Evolutionary conservation across 78 protist genomes (phyloP).

Genomic region (Dictyostelium brefeldianum): DNA sequence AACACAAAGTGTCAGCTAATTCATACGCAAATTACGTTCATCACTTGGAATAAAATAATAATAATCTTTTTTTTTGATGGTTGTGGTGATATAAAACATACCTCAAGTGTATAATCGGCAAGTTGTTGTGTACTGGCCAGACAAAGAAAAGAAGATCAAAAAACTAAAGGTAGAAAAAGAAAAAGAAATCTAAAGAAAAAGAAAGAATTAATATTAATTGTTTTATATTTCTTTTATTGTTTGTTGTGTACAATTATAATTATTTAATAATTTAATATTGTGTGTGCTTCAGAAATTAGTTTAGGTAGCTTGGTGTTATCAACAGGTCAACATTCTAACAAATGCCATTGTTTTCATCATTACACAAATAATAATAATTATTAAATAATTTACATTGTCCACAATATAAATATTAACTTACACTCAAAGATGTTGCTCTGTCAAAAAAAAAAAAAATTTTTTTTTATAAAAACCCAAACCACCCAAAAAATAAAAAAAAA

Average conservation of each 20-base stretch:
- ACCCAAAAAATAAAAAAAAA: not conserved
- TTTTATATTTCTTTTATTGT: not conserved
- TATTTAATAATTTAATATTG: not conserved
- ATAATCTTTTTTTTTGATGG: not conserved
- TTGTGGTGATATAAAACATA: not conserved
- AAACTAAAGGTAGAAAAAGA: not conserved
- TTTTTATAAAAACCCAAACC: not conserved
- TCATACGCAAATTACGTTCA: constrained; percentile 44
- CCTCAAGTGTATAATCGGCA: no score
- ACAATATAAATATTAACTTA: not conserved
- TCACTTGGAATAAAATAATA: not conserved
- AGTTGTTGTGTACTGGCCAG: no score
- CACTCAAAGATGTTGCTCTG: not conserved
- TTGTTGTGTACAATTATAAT: not conserved
- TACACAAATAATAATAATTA: not conserved
- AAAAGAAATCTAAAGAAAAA: not conserved
- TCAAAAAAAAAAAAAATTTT: not conserved
- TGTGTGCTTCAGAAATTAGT: constrained; percentile 9
- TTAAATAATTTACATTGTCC: no score
- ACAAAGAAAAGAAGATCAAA: not conserved
- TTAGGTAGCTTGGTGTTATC: constrained; percentile 64
- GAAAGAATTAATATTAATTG: not conserved
- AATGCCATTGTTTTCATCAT: constrained; percentile 72
- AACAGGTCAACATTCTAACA: constrained; percentile 24
- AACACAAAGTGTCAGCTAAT: constrained; percentile 10